Base-by-base conservation (phyloP, 306 rosid species). In the Calophaca sinica region DNA sequence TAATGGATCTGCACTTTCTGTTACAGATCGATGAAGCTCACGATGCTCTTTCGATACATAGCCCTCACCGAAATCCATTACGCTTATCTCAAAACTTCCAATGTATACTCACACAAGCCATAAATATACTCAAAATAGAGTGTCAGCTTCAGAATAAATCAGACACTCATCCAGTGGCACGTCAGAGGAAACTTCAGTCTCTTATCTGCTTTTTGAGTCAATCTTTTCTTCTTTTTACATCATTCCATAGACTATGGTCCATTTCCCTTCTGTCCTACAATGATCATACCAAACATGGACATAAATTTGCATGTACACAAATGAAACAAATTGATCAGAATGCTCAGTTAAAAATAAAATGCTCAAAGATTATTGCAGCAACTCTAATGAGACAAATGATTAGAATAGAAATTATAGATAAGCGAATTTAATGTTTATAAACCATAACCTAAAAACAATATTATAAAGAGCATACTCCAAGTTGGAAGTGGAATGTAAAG, bases 51-150 rank as follows among this genome's bases (percentile, higher is more conserved):
- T 87, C 15, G 89, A 81, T 38, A 50, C 87, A 77, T 71, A 71
- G 52, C 85, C 89, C 46, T 81, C 81, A 7, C 78, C 54, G 63
- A 72, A 77, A 55, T 87, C 92, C 96, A 89, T 89, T 64, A 28
- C 9, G 32, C 74, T 85, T 63, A 33, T 9, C 48, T 68, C 57
- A 74, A 73, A 62, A 48, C 75, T 76, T 64, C 41, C 42, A 53
- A 63, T 38, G 52, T 70, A 60, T 64, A 67, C 48, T 68, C 60
- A 61, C 52, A 51, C 26, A 70, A 66, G 62, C 46, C 76, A 77
- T 59, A 33, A 33, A 44, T 52, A 62, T 74, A 31, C 71, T 31
- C 5, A 39, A 62, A 38, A 49, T n/a, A 65, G 74, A 74, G 63
- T 63, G 63, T 48, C 70, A 53, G 44, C 61, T 39, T 77, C 45